A percentile compares a stretch with the other conserved stretches of the same genome.
These are phyloP conservation scores for Rubroshorea leprosula DNA, from an alignment of 345 rosid species.

Conservation along the genomic window DNA sequence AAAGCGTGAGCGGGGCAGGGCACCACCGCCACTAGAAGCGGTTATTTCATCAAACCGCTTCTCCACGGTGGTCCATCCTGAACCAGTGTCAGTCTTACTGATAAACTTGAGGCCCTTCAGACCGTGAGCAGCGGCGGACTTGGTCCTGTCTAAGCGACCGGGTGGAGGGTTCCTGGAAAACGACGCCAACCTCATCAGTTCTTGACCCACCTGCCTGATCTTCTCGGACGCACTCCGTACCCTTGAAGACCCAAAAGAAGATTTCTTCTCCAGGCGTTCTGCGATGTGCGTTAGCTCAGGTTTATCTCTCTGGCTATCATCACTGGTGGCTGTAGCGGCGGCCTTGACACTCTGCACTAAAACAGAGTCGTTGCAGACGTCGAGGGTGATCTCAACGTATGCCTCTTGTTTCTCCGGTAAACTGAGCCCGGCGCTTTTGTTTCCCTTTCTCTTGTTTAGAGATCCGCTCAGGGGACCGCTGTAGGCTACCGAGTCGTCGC, in stretches of 20 bases:
- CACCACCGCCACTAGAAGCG: constrained; percentile 40
- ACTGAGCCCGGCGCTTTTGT: constrained; percentile 34
- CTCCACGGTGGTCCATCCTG: constrained; percentile 68
- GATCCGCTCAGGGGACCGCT: constrained; percentile 54
- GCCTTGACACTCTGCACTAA: constrained; percentile 25
- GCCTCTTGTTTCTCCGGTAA: constrained; percentile 24
- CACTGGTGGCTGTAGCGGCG: constrained; percentile 31
- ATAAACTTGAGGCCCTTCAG: constrained; percentile 74
- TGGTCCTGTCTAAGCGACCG: constrained; percentile 54
- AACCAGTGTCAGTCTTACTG: constrained; percentile 59
- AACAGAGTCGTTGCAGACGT: constrained; percentile 14
- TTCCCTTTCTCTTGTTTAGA: constrained; percentile 36
- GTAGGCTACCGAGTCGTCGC: constrained; percentile 21
- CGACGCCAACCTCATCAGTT: constrained; percentile 49
- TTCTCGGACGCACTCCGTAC: constrained; percentile 46
- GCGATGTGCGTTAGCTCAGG: constrained; percentile 40
- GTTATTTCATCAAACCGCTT: constrained; percentile 53
- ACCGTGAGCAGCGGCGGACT: constrained; percentile 58
- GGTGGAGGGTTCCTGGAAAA: constrained; percentile 36
- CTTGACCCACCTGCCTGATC: constrained; percentile 57
- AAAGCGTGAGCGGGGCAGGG: constrained; percentile 40
- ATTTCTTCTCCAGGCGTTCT: constrained; percentile 43
- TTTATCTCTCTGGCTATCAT: constrained; percentile 23
- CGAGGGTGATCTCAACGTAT: constrained; percentile 30
- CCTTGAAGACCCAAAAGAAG: constrained; percentile 24